Evolutionary conservation across 495 filamentous ascomycete genomes (phyloP), one percentile per base, ranked within the genome.

Genomic region (Usnea hakonensis): DNA sequence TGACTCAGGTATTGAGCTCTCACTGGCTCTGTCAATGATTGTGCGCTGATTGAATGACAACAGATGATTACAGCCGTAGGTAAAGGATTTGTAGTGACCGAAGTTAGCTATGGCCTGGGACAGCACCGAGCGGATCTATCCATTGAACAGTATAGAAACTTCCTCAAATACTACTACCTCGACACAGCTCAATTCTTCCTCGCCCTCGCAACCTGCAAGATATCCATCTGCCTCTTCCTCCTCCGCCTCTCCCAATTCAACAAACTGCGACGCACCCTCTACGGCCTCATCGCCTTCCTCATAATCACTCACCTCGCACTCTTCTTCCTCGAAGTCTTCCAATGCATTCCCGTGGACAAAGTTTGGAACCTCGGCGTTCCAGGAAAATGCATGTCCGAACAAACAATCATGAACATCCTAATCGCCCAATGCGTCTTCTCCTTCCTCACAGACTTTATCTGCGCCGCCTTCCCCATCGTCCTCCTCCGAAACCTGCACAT

Each of bases 401-500:
- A 55, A 32, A 44, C 28, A 7, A 32, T 57, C 1, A 56, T 35
- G 55, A 54, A 23, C 38, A 62, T 66, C 21, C 62, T 63, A 5
- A 63, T 66, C 28, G n/a, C 59, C 1, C 64, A 66, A 52, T 13
- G 64, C 37, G 64, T 66, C 23, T 35, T 53, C 60, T 66, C 60
- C 38, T 58, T 66, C 44, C 35, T 77, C 1, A 74, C 74, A 56
- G 79, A 81, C 67, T 74, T 81, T 61, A 73, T 81, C 70, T 75
- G 73, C 35, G 74, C 72, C 40, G 67, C 65, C 36, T 77, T 76
- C 48, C 80, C 80, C 1, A 77, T 79, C 64, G 62, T 78, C 17
- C 69, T 83, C 14, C 70, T 81, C 10, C 79, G 77, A 77, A 74
- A 76, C 3, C 69, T 81, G 26, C 73, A 82, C 40, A 78, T 83